Conservation (phyloP, 2,329 filamentous ascomycete genomes). For the Teratosphaeria zuluensis region DNA sequence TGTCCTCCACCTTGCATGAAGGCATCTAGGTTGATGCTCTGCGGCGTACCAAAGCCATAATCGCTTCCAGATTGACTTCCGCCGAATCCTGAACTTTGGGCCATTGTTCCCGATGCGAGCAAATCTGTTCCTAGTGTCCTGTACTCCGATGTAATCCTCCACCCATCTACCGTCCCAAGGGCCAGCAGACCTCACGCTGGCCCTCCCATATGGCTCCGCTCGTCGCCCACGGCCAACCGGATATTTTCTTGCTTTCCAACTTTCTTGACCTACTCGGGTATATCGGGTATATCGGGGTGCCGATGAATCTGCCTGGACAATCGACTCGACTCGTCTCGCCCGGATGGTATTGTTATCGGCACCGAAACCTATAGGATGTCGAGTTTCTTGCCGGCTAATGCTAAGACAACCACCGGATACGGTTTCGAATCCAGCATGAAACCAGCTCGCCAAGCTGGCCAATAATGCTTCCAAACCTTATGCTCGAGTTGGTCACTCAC, state of each 20-base stretch:
- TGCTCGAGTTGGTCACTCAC: too few species aligned
- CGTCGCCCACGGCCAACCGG: not conserved
- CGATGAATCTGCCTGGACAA: too few species aligned
- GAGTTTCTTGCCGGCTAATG: too few species aligned
- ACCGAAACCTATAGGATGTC: too few species aligned
- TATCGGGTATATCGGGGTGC: too few species aligned
- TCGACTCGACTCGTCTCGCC: too few species aligned
- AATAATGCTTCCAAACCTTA: too few species aligned
- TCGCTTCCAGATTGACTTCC: slow-evolving; percentile 20
- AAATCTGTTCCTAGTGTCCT: slow-evolving; percentile 11
- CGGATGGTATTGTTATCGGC: too few species aligned
- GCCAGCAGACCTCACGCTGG: not conserved
- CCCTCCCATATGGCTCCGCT: not conserved
- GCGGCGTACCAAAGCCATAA: slow-evolving; percentile 18
- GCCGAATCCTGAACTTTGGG: slow-evolving; percentile 14
- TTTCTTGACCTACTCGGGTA: not conserved
- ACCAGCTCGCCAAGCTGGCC: too few species aligned
- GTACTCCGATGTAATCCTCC: slow-evolving; percentile 11
- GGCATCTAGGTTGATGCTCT: slow-evolving; percentile 12
- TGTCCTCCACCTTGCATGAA: slow-evolving; percentile 9
- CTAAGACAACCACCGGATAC: too few species aligned
- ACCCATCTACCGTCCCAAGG: not conserved
- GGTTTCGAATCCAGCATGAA: too few species aligned
- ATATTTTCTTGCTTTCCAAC: not conserved
- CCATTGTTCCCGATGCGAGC: slow-evolving; percentile 12